Evolutionary conservation across 306 rosid species (phyloP).

Genomic region (Pterocarpus macrocarpus): DNA sequence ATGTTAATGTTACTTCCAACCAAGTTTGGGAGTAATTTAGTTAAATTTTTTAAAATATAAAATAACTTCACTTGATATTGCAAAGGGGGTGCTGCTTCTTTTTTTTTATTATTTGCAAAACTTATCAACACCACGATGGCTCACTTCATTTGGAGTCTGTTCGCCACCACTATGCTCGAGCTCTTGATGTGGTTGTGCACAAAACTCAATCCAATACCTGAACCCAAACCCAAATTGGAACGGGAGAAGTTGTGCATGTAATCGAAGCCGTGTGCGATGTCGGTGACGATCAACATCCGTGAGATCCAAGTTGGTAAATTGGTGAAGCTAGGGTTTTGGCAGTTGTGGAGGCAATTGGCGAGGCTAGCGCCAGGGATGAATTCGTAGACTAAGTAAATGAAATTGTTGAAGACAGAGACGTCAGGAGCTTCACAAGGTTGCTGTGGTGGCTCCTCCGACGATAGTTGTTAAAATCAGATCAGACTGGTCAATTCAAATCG

Average conservation of each 20-base stretch:
- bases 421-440: slow-evolving; percentile 81
- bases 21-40: no score
- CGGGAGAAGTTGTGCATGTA: slow-evolving; percentile 85
- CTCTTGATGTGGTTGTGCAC: slow-evolving; percentile 86
- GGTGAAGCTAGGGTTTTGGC: slow-evolving; percentile 77
- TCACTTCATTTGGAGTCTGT: slow-evolving; percentile 26
- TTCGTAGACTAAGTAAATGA: slow-evolving; percentile 73
- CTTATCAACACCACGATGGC: no score
- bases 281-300: slow-evolving; percentile 82
- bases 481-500: no score
- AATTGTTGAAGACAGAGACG: slow-evolving; percentile 71
- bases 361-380: slow-evolving; percentile 76
- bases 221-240: slow-evolving; percentile 39
- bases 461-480: no score
- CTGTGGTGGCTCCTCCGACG: slow-evolving; percentile 65
- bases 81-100: no score
- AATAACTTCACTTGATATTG: no score
- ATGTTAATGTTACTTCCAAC: no score
- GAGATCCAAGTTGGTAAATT: slow-evolving; percentile 77
- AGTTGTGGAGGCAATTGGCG: slow-evolving; percentile 78
- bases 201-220: slow-evolving; percentile 62
- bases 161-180: slow-evolving; percentile 73
- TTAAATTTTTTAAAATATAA: no score
- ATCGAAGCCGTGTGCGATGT: slow-evolving; percentile 91
- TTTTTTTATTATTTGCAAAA: no score